Percentiles rank a stretch among this genome's conserved stretches.
These are phyloP conservation scores for Fusarium haematococcum DNA, from an alignment of 2,329 filamentous ascomycete genomes.

Conservation along the genomic window DNA sequence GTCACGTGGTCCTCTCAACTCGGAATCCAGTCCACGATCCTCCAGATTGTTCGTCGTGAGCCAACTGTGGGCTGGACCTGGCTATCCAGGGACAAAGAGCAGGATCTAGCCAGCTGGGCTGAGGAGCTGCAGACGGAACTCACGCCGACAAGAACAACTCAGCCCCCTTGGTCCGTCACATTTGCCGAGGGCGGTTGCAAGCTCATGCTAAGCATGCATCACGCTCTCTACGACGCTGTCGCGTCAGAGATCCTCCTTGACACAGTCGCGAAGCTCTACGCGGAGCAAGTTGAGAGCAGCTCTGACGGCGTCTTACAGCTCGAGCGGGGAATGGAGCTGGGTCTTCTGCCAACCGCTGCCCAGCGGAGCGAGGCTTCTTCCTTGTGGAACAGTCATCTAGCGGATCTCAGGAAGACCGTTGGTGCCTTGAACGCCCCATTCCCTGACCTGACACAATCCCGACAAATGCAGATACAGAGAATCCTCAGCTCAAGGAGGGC, in stretches of 20 bases:
- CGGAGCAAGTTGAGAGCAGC: neutral
- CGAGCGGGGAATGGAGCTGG: neutral
- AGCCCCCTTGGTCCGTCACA: slow-evolving; percentile 14
- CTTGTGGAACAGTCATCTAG: neutral
- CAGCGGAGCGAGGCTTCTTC: slow-evolving; percentile 7
- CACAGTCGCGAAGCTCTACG: slow-evolving; percentile 10
- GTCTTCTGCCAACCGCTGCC: neutral
- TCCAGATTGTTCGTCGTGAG: slow-evolving; percentile 3
- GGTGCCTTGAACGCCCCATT: slow-evolving; percentile 6
- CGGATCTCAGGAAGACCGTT: neutral
- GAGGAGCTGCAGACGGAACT: slow-evolving; percentile 6
- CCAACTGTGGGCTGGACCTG: slow-evolving; percentile 5
- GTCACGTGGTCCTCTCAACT: slow-evolving; percentile 11
- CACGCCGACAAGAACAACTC: neutral
- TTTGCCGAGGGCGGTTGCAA: neutral
- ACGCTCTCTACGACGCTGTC: slow-evolving; percentile 11
- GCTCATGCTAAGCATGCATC: slow-evolving; percentile 32
- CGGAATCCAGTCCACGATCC: neutral
- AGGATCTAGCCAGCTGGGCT: neutral
- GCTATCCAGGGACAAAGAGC: neutral
- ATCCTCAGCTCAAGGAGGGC: slow-evolving; percentile 2
- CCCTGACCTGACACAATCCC: slow-evolving; percentile 16
- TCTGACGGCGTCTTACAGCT: neutral
- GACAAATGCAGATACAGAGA: slow-evolving; percentile 14
- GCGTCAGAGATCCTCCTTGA: neutral